Evolutionary conservation across 306 rosid species (phyloP).

Genomic region (Macrotyloma uniflorum): DNA sequence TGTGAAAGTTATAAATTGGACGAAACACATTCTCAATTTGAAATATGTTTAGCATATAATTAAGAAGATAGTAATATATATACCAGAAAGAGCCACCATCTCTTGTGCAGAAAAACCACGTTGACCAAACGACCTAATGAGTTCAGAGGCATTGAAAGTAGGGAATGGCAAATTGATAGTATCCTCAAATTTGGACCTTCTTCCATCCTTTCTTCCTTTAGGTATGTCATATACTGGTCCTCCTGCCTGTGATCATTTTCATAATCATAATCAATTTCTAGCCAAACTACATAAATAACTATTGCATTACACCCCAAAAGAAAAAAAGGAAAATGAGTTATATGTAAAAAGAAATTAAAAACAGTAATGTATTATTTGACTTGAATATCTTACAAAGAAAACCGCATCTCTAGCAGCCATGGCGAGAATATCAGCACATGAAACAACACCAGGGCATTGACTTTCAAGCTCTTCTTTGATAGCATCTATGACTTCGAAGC

Average conservation of each 20-base stretch:
- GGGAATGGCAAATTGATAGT: slow-evolving; percentile 80
- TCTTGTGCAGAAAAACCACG: slow-evolving; percentile 77
- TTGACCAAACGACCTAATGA: slow-evolving; percentile 54
- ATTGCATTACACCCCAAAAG: neutral
- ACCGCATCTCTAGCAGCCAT: slow-evolving; percentile 86
- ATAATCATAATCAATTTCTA: neutral
- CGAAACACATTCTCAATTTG: too few relatives aligned
- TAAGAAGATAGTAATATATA: too few relatives aligned
- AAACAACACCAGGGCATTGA: slow-evolving; percentile 85
- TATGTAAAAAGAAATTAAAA: neutral
- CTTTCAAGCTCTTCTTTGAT: slow-evolving; percentile 70
- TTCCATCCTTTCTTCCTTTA: slow-evolving; percentile 87
- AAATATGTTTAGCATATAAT: neutral
- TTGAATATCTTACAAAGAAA: slow-evolving; percentile 53
- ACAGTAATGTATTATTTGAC: neutral
- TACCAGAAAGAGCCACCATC: slow-evolving; percentile 89
- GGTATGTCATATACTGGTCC: slow-evolving; percentile 83
- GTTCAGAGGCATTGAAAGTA: slow-evolving; percentile 75
- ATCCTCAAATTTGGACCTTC: slow-evolving; percentile 74
- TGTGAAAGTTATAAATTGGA: neutral
- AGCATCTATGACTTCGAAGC: slow-evolving; percentile 77
- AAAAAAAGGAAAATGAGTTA: neutral
- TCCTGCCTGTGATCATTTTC: slow-evolving; percentile 62
- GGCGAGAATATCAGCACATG: slow-evolving; percentile 90
- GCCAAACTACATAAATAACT: neutral